Evolutionary conservation across 2,329 filamentous ascomycete genomes (phyloP), one percentile per base, ranked within the genome.

Genomic region (Fusarium virguliforme): DNA sequence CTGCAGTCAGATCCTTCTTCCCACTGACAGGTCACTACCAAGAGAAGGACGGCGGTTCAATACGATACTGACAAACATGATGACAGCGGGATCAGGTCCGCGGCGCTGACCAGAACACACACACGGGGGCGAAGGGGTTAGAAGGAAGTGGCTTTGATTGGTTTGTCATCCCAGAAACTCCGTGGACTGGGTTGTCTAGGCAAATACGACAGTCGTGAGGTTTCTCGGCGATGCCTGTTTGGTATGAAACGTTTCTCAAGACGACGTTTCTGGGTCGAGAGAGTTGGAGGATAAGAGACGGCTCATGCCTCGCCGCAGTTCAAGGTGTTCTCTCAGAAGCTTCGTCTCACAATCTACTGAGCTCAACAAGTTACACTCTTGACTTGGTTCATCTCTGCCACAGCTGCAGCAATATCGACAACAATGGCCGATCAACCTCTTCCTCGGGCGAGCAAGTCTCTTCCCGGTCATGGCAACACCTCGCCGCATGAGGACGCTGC

Each of bases 1-100:
- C 69, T 72, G 32, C 62, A 43, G 66, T 72, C 69, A 72, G 69
- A 72, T 72, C 69, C 68, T 72, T 72, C 60, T 67, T 71, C 62
- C 32, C 12, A 48, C 15, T 72, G 66, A 70, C 59, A 72, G 69
- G 58, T 54, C 59, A 55, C 40, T 37, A 24, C 4, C 43, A 48
- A 22, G 6, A 55, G 59, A 56, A 26, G 13, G 43, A 48, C 15
- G 43, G 35, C 51, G 58, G 51, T 41, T 59, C 32, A 50, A 70
- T 55, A 62, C 53, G n/a, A 70, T 63, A 43, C 56, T 65, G 40
- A 56, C 59, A 67, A 69, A 67, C 41, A 53, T 32, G 24, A 74
- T 65, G 64, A 65, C 59, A 55, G n/a, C 54, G 53, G 60, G 59
- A 58, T 57, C 73, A 61, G 73, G 53, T 61, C 70, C 50, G 59